Base-by-base conservation (phyloP, 345 rosid genomes). In the Murraya koenigii region DNA sequence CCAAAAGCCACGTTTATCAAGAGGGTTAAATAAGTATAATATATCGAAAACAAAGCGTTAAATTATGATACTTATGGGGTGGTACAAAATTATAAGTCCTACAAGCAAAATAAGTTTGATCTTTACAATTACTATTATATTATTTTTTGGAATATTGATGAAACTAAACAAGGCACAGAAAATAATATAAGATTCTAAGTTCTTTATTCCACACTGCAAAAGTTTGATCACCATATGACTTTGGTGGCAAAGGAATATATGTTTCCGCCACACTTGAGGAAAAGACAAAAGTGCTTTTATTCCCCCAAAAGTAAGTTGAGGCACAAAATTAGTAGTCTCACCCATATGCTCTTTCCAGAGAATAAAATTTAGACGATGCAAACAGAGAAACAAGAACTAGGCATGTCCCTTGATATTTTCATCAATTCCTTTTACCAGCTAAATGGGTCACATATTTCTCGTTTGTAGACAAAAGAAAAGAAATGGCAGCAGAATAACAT, bases 231-330 rank as follows among this genome's bases (percentile, higher is more conserved):
- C 25, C 23, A 11, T 20, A 52, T 25, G 67, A 60, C 41, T 4
- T 19, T 4, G n/a, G 74, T 80, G 86, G 73, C 4, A 62, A 66
- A 14, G 66, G 82, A 76, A 84, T 76, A 84, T 74, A 69, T 77
- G 79, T 70, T 77, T 14, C 77, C 63, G 33, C 81, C 80, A 74
- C n/a, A n/a, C 74, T 60, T 26, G 5, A 10, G 62, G 26, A 75
- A 78, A 69, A 63, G 8, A 22, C 23, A 67, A 62, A 33, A 36
- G 30, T 47, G 62, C 13, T 44, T 23, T 60, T 75, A 30, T 62
- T 61, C 44, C 1, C 20, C 66, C 36, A 5, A 61, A 61, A 11
- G 19, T 5, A 5, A 1, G 6, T 5, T 52, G 20, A 52, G 56
- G 56, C 56, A 4, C 17, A 17, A 52, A 17, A 17, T 52, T 17